Evolutionary conservation across 169 alveolate species (phyloP).

Genomic region (Plasmodium blacklocki): DNA sequence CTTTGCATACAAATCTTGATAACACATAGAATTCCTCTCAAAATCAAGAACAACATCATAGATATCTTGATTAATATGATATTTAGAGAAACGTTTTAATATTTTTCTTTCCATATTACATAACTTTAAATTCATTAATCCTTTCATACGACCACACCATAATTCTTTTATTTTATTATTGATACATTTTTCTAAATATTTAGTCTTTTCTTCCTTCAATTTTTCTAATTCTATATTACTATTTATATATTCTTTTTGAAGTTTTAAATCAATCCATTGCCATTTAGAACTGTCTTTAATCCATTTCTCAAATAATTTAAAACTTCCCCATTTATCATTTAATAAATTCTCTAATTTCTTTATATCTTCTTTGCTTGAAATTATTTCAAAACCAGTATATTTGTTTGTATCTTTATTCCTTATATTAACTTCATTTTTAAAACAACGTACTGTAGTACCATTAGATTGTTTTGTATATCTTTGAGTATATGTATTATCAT

Average conservation of each 20-base stretch:
- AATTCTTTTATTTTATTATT: conserved; percentile 69
- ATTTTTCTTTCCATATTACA: conserved; percentile 52
- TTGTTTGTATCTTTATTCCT: background rate
- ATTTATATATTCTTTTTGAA: conserved; percentile 56
- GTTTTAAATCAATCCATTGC: conserved; percentile 74
- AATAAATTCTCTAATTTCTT: conserved; percentile 35
- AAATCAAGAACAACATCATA: conserved; percentile 47
- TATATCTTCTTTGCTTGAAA: conserved; percentile 56
- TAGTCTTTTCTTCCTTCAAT: conserved; percentile 58
- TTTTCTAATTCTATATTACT: conserved; percentile 52
- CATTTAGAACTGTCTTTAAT: conserved; percentile 61
- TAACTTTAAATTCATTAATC: conserved; percentile 49
- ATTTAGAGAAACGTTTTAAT: conserved; percentile 23
- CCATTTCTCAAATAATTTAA: conserved; percentile 69
- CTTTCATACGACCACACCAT: conserved; percentile 75
- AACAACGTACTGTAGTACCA: too few species aligned
- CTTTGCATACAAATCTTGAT: conserved; percentile 37
- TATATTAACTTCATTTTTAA: background rate
- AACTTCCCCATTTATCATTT: conserved; percentile 72
- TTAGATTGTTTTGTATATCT: too few species aligned
- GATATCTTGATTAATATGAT: conserved; percentile 30
- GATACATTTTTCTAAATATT: conserved; percentile 61
- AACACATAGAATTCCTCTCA: conserved; percentile 64
- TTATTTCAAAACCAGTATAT: conserved; percentile 51
- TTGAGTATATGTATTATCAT: too few species aligned